These are phyloP conservation scores for Ceratobasidium sp. DNA, from an alignment of 1,284 basidiomycete genomes.

Conservation along the genomic window DNA sequence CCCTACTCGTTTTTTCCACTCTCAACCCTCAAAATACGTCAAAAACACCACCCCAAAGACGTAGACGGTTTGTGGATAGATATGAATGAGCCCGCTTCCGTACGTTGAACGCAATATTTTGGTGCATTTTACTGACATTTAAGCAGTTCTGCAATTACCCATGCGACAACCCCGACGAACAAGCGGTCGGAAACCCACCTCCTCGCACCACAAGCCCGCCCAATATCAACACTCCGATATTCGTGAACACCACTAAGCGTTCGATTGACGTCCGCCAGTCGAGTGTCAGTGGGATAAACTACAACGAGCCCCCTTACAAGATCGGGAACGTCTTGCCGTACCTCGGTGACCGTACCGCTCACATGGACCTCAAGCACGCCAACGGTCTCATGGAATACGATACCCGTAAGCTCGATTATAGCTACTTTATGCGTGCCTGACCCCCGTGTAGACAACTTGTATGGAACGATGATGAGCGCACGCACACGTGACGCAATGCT, in stretches of 20 bases:
- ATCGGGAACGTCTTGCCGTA: conserved; percentile 37
- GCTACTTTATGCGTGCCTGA: background rate
- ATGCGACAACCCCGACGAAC: conserved; percentile 44
- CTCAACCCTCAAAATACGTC: background rate
- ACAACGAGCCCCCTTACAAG: conserved; percentile 41
- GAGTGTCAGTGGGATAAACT: conserved; percentile 11
- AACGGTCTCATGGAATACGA: conserved; percentile 72
- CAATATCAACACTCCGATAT: conserved; percentile 60
- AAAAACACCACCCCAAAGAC: conserved; percentile 48
- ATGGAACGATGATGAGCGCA: conserved; percentile 73
- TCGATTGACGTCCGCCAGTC: conserved; percentile 12
- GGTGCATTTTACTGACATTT: background rate
- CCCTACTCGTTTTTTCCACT: conserved; percentile 31
- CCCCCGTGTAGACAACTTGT: conserved; percentile 61
- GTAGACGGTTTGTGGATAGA: conserved; percentile 76
- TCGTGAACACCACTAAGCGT: conserved; percentile 45
- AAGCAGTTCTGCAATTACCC: conserved; percentile 20
- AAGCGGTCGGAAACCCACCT: conserved; percentile 38
- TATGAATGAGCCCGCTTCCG: conserved; percentile 70
- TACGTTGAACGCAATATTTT: conserved; percentile 25
- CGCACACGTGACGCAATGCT: conserved; percentile 68
- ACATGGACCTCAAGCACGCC: conserved; percentile 61
- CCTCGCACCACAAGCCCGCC: conserved; percentile 6
- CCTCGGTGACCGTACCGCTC: conserved; percentile 47
- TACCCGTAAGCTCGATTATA: conserved; percentile 51